phyloP scores from a whole-genome alignment of 2,329 filamentous ascomycete species.

The Trichoderma atrobrunneum region DNA sequence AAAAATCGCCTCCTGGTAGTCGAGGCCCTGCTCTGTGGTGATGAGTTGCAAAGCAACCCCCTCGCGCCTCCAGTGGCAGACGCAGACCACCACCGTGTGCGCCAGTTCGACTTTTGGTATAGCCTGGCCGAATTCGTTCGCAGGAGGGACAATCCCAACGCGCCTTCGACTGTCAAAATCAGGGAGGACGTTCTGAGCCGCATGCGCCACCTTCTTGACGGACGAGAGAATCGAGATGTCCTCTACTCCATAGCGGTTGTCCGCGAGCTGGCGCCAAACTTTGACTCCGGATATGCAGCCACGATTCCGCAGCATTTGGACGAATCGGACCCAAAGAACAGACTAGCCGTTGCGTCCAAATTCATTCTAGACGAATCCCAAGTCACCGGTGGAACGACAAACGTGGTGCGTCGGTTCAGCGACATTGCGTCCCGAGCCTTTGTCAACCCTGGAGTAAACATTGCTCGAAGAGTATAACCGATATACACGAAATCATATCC shows the following conservation, averaged over 20 bases:
- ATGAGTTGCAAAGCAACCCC: slow-evolving; percentile 58
- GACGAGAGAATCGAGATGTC: slow-evolving; percentile 83
- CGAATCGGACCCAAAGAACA: slow-evolving; percentile 64
- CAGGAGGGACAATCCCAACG: slow-evolving; percentile 54
- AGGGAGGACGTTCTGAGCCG: slow-evolving; percentile 64
- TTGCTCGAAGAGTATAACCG: slow-evolving; percentile 32
- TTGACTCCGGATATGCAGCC: slow-evolving; percentile 56
- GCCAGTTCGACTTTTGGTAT: slow-evolving; percentile 81
- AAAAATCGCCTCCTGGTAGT: slow-evolving; percentile 71
- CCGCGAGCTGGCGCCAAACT: slow-evolving; percentile 68
- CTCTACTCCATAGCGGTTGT: slow-evolving; percentile 85
- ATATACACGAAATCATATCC: neutral
- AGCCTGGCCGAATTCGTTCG: slow-evolving; percentile 66
- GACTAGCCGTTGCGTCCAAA: slow-evolving; percentile 65
- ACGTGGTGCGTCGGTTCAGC: slow-evolving; percentile 67
- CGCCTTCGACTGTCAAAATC: slow-evolving; percentile 42
- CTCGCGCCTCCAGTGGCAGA: slow-evolving; percentile 50
- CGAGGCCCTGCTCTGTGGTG: slow-evolving; percentile 72
- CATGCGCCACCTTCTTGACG: slow-evolving; percentile 70
- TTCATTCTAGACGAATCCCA: slow-evolving; percentile 65
- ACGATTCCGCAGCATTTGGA: slow-evolving; percentile 59
- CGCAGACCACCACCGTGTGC: slow-evolving; percentile 52
- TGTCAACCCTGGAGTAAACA: slow-evolving; percentile 51
- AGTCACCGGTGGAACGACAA: slow-evolving; percentile 66
- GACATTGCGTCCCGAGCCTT: slow-evolving; percentile 64